Evolutionary conservation across 495 filamentous ascomycete species (phyloP).

Genomic region (Annulohypoxylon moriforme): DNA sequence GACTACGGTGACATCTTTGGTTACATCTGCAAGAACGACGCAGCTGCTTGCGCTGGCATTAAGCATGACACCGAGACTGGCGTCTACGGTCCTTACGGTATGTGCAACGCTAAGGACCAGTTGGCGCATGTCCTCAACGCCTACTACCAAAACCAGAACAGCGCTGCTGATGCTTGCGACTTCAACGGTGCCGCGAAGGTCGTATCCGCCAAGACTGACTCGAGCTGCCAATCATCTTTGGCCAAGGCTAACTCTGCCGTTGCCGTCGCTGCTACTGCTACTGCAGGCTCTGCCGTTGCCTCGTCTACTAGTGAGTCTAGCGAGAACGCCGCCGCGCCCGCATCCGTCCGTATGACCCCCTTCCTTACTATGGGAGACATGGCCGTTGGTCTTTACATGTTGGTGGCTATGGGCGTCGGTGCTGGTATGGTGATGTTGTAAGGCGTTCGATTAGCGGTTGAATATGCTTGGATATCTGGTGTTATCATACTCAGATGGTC

Average conservation of each 20-base stretch:
- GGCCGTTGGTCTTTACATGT: conserved; percentile 73
- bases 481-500: background rate
- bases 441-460: conserved; percentile 29
- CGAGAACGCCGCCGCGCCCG: conserved; percentile 49
- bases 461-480: conserved; percentile 5
- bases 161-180: conserved; percentile 71
- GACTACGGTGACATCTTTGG: conserved; percentile 75
- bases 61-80: conserved; percentile 75
- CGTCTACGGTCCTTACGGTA: conserved; percentile 87
- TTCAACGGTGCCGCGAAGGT: conserved; percentile 76
- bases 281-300: conserved; percentile 55
- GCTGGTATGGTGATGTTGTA: conserved; percentile 83
- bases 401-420: conserved; percentile 74
- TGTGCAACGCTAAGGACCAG: conserved; percentile 83
- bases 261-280: conserved; percentile 54
- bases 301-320: conserved; percentile 39
- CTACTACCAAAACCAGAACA: conserved; percentile 77
- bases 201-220: conserved; percentile 49
- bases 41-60: conserved; percentile 73
- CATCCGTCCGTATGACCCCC: conserved; percentile 59
- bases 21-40: conserved; percentile 72
- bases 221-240: conserved; percentile 51
- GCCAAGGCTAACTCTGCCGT: conserved; percentile 57
- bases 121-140: conserved; percentile 82
- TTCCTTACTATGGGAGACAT: conserved; percentile 71